Evolutionary conservation across 257 asterid species (phyloP), one percentile per base, ranked within the genome.

Genomic region (Solanum arcanum): DNA sequence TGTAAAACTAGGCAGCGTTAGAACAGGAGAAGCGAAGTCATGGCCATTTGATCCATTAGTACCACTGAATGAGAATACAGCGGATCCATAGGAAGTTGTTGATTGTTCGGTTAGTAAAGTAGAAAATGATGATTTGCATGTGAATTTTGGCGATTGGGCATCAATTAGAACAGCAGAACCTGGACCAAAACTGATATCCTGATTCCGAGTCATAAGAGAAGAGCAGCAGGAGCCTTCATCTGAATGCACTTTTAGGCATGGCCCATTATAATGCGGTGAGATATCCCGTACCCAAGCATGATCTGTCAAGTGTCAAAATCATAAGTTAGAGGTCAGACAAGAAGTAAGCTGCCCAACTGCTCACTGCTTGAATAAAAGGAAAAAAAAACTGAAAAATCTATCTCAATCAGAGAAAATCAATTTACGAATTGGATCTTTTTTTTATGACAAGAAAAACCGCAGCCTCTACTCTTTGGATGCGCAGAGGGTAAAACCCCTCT

Each of bases 1-100:
- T 37, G 95, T 91, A 89, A 95, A 94, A 90, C 98, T 95, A 21
- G 95, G 93, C 60, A 95, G 83, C 21, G 98, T 88, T 60, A 89
- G 49, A 23, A 93, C 60, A 7, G 94, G 91, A 18, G 93, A 84
- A 25, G 95, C 87, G 89, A 89, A 85, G 85, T 92, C 93, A 52
- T 86, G 31, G 10, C 94, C 82, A 82, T 64, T 84, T 72, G 93
- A 88, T 76, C 90, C 92, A 27, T 87, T 86, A 85, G 86, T 89
- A 75, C 92, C 89, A 16, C 74, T 90, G 91, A 94, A 94, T 59
- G 98, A 93, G 88, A 94, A 95, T 16, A 92, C 94, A 83, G 91
- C 88, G 7, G 90, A 74, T 62, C 89, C 95, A 3, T 76, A 70
- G 33, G 86, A 88, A 66, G 91, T 90, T 39, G 89, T 52, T 31